Evolutionary conservation across 108 stramenopile genomes (phyloP).

Genomic region (Aurantiochytrium sp.): DNA sequence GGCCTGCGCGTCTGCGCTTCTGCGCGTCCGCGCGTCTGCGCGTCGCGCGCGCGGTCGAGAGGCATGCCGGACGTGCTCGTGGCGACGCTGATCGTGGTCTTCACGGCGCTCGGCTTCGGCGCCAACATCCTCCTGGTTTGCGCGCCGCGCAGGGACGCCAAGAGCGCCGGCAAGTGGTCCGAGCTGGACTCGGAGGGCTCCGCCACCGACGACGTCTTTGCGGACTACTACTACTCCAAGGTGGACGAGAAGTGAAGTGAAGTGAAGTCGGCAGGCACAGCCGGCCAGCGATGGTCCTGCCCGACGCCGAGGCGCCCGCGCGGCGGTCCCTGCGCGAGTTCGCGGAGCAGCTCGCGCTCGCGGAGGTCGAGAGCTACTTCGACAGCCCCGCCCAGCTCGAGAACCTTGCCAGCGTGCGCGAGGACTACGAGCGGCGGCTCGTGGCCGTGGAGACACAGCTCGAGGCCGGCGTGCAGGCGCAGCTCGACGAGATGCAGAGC

Average conservation of each 20-base stretch:
- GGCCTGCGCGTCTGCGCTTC: too few relatives aligned
- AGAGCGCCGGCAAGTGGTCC: background rate
- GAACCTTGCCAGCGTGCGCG: background rate
- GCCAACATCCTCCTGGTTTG: background rate
- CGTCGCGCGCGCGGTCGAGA: too few relatives aligned
- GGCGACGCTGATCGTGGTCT: background rate
- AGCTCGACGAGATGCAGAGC: constrained; percentile 21
- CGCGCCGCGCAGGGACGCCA: background rate
- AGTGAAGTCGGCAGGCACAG: background rate
- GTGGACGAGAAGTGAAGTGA: background rate
- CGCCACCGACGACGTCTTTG: constrained; percentile 6
- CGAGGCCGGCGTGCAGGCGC: constrained; percentile 18
- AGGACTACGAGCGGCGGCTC: background rate
- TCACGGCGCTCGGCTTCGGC: constrained; percentile 7
- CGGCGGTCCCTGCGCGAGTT: background rate
- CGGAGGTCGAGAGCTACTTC: background rate
- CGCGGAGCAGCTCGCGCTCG: background rate
- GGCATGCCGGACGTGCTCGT: constrained; percentile 9
- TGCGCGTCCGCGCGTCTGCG: too few relatives aligned
- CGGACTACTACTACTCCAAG: constrained; percentile 6
- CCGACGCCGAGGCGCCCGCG: background rate
- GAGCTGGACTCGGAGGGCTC: background rate
- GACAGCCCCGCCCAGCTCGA: background rate
- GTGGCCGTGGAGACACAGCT: constrained; percentile 3
- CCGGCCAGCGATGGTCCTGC: background rate